Evolutionary conservation across 108 stramenopile genomes (phyloP).

Genomic region (Aurantiochytrium sp.): DNA sequence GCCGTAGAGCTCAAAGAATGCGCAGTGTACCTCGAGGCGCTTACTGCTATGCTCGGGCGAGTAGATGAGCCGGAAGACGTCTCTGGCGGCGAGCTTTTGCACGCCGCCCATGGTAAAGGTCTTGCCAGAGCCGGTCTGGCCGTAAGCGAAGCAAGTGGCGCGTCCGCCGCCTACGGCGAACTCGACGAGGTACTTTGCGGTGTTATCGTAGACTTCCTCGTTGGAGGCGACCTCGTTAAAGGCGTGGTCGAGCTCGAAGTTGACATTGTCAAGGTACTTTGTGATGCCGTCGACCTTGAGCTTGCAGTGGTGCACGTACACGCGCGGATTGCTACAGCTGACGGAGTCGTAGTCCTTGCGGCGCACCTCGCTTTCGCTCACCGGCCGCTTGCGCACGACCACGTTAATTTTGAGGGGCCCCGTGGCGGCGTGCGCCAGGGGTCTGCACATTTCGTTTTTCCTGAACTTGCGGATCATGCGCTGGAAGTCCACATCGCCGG

Average conservation of each 20-base stretch:
- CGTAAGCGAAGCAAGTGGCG: conserved; percentile 33
- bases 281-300: conserved; percentile 91
- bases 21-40: conserved; percentile 56
- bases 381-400: conserved; percentile 71
- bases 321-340: conserved; percentile 77
- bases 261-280: conserved; percentile 87
- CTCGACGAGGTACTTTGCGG: conserved; percentile 77
- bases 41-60: conserved; percentile 39
- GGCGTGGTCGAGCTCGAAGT: conserved; percentile 87
- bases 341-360: conserved; percentile 84
- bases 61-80: conserved; percentile 63
- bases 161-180: conserved; percentile 66
- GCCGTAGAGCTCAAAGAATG: conserved; percentile 96
- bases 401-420: conserved; percentile 51
- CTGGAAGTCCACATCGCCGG: conserved; percentile 96
- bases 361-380: conserved; percentile 63
- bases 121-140: conserved; percentile 76
- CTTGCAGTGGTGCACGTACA: conserved; percentile 89
- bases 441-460: conserved; percentile 21
- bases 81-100: conserved; percentile 72
- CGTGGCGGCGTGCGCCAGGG: background rate
- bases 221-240: conserved; percentile 65
- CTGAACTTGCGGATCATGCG: conserved; percentile 70
- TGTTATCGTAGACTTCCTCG: conserved; percentile 68
- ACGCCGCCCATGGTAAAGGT: conserved; percentile 91